Evolutionary conservation across 805 yeast species (phyloP).

Genomic region (Pichia rugopelliculosa): DNA sequence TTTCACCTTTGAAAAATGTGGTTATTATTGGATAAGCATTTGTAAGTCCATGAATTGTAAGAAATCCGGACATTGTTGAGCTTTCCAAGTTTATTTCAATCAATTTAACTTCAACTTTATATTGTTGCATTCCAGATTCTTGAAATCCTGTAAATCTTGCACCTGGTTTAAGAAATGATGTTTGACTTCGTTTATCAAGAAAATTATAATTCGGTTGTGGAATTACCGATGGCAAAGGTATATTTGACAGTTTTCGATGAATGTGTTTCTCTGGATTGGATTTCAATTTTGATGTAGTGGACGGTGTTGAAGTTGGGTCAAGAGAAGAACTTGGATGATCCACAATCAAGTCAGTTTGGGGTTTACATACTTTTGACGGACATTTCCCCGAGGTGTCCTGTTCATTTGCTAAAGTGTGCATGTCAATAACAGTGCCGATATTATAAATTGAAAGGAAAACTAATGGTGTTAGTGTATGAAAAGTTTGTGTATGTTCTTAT

Average conservation of each 20-base stretch:
- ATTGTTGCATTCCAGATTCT: slow-evolving; percentile 56
- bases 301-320: not conserved
- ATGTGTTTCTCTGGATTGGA: not conserved
- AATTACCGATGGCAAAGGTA: not conserved
- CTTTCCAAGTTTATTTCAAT: slow-evolving; percentile 57
- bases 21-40: slow-evolving; percentile 53
- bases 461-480: too few species aligned
- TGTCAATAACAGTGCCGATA: not conserved
- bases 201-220: not conserved
- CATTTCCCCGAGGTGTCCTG: not conserved
- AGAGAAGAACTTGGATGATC: not conserved
- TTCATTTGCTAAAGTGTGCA: not conserved
- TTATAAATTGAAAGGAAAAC: not conserved
- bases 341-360: not conserved
- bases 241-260: too few species aligned
- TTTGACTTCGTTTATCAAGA: not conserved
- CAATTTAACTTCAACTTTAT: slow-evolving; percentile 62
- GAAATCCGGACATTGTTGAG: slow-evolving; percentile 49
- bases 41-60: slow-evolving; percentile 59
- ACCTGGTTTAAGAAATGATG: slow-evolving; percentile 50
- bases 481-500: too few species aligned
- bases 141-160: slow-evolving; percentile 61
- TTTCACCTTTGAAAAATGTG: slow-evolving; percentile 70
- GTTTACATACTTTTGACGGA: too few species aligned
- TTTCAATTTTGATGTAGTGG: too few species aligned